Base-by-base conservation (phyloP, 2,329 filamentous ascomycete species). In the Aspergillus aculeatus region DNA sequence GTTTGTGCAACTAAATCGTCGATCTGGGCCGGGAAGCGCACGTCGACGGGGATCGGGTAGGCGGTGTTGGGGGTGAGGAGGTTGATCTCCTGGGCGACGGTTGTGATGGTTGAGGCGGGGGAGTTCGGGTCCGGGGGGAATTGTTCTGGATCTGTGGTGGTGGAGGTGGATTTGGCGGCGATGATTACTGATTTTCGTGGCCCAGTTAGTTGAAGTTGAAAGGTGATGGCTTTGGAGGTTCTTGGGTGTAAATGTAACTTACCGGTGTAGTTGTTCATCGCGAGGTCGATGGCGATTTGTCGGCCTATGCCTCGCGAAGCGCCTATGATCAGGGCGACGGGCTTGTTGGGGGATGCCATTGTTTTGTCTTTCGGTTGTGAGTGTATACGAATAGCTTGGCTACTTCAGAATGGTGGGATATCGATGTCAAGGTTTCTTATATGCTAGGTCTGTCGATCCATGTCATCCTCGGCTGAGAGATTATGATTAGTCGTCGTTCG, bases 81-180 rank as follows among this genome's bases (percentile, higher is more conserved):
- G 19, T 71, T 77, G 66, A 95, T 94, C 72, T 96, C 91, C 48
- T 86, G 85, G 61, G 83, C 85, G 44, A 95, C 91, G 1, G 91
- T 95, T 73, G 82, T 90, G 77, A 95, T 92, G 26, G 91, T 95
- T 16, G 89, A 93, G 53, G 84, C 74, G 0, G 81, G 73, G 2
- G 89, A 92, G 76, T 94, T 93, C 14, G 90, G 90, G 68, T 92
- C 82, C 2, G 91, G 90, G 2, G 90, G 89, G 70, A 91, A 91
- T 0, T 88, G 83, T 0, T 69, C 69, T 19, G 80, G 76, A 55
- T 77, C 78, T 41, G 76, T 78, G 3, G 87, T 83, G 50, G 87
- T 91, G 6, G 32, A 35, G 32, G 83, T 87, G 41, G 87, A 87
- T 71, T 94, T 95, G 29, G 91, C 90, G 5, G 90, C 84, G 31